phyloP scores from a whole-genome alignment of 768 basidiomycete species.

The Hypsizygus marmoreus region DNA sequence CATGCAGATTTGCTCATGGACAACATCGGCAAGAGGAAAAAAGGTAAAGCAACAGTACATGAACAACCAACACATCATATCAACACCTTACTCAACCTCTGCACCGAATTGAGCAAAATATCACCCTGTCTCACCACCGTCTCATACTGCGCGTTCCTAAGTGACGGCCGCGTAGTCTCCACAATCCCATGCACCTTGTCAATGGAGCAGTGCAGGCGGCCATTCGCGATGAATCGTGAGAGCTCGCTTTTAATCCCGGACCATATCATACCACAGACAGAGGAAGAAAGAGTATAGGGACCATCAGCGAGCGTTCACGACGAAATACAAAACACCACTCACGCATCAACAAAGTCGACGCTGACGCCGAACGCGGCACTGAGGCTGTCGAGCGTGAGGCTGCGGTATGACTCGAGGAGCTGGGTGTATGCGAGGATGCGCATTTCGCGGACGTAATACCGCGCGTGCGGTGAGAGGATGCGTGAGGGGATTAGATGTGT shows the following conservation, averaged over 20 bases:
- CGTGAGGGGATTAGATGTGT: slow-evolving; percentile 86
- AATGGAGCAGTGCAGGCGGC: slow-evolving; percentile 83
- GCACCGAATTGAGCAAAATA: slow-evolving; percentile 81
- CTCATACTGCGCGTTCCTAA: slow-evolving; percentile 87
- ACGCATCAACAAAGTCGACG: slow-evolving; percentile 86
- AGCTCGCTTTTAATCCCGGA: slow-evolving; percentile 61
- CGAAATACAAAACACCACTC: slow-evolving; percentile 29
- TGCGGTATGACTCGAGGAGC: slow-evolving; percentile 88
- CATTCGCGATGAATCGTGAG: slow-evolving; percentile 87
- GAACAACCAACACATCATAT: too few relatives aligned
- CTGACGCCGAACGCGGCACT: slow-evolving; percentile 88
- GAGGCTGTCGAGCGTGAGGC: slow-evolving; percentile 86
- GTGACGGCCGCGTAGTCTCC: slow-evolving; percentile 74
- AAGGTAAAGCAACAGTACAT: too few relatives aligned
- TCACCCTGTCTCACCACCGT: slow-evolving; percentile 94
- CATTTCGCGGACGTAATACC: slow-evolving; percentile 94
- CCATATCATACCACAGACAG: background rate
- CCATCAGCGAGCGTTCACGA: background rate
- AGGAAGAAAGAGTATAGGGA: background rate
- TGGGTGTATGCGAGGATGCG: slow-evolving; percentile 92
- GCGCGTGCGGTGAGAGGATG: slow-evolving; percentile 80
- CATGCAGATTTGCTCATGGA: too few relatives aligned
- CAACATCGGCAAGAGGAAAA: too few relatives aligned
- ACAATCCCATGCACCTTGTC: slow-evolving; percentile 96
- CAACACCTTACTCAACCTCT: slow-evolving; percentile 89